Evolutionary conservation across 1,284 basidiomycete species (phyloP).

Genomic region (Chondrostereum purpureum): DNA sequence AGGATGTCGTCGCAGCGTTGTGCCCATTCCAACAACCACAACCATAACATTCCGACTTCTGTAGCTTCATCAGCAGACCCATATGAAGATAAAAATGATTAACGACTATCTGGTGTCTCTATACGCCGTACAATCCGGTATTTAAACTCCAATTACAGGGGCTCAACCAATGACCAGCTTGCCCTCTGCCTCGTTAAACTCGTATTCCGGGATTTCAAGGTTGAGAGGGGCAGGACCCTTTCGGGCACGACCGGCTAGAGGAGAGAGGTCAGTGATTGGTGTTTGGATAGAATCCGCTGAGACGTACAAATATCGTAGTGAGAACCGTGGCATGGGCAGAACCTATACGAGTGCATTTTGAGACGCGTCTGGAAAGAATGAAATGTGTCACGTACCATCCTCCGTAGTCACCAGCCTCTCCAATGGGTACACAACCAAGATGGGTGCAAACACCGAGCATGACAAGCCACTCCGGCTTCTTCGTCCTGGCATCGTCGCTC

Average conservation of each 20-base stretch:
- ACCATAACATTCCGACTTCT: too few relatives aligned
- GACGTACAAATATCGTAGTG: slow-evolving; percentile 89
- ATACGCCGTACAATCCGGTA: slow-evolving; percentile 8
- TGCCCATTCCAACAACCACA: too few relatives aligned
- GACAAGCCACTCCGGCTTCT: slow-evolving; percentile 97
- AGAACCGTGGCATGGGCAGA: slow-evolving; percentile 98
- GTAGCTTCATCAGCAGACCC: too few relatives aligned
- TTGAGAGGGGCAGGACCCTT: slow-evolving; percentile 96
- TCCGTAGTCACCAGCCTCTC: slow-evolving; percentile 96
- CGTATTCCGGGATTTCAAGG: slow-evolving; percentile 86
- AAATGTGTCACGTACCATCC: slow-evolving; percentile 69
- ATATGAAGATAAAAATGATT: too few relatives aligned
- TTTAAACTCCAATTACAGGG: slow-evolving; percentile 3
- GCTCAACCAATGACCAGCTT: slow-evolving; percentile 88
- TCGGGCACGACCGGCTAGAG: slow-evolving; percentile 82
- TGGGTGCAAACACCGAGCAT: slow-evolving; percentile 99
- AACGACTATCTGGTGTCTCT: too few relatives aligned
- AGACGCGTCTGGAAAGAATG: slow-evolving; percentile 11
- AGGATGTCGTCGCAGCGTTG: too few relatives aligned
- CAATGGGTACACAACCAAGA: slow-evolving; percentile 98
- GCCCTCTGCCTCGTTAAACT: slow-evolving; percentile 81
- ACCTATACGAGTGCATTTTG: slow-evolving; percentile 37
- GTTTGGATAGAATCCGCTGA: slow-evolving; percentile 6
- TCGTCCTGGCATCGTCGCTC: slow-evolving; percentile 80
- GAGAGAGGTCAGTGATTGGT: slow-evolving; percentile 11